Conservation (phyloP, 805 yeast species). For the Spencermartinsiella europaea region DNA sequence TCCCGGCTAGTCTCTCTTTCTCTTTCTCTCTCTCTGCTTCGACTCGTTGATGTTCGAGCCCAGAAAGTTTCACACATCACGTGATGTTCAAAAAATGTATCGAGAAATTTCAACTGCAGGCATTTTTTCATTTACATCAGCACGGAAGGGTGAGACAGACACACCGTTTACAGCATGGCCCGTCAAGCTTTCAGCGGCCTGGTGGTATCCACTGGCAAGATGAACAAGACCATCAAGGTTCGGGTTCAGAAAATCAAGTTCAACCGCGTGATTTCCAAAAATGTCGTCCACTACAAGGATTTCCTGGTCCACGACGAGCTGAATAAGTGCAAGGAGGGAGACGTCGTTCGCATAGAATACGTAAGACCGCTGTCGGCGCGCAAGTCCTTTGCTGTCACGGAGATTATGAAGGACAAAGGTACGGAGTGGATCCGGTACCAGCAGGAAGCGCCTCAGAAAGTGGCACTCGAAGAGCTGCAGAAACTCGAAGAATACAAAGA, state of each 20-base stretch:
- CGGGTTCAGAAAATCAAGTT: slow-evolving; percentile 74
- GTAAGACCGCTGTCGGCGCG: slow-evolving; percentile 77
- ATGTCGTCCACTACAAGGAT: slow-evolving; percentile 71
- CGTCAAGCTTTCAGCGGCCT: slow-evolving; percentile 87
- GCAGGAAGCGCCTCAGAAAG: slow-evolving; percentile 62
- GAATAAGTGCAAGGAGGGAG: slow-evolving; percentile 88
- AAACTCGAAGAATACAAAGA: slow-evolving; percentile 51
- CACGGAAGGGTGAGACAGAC: no score
- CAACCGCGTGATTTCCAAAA: slow-evolving; percentile 48
- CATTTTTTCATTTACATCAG: no score
- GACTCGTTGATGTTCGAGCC: no score
- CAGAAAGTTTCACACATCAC: no score
- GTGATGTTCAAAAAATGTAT: no score
- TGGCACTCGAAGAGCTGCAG: slow-evolving; percentile 57
- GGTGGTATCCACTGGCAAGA: slow-evolving; percentile 93
- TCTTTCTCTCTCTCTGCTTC: no score
- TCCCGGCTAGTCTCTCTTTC: no score
- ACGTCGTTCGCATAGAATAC: slow-evolving; percentile 82
- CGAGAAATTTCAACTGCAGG: no score
- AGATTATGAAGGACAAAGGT: slow-evolving; percentile 83
- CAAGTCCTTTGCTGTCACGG: slow-evolving; percentile 88
- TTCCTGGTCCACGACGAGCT: slow-evolving; percentile 93
- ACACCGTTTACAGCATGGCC: slow-evolving; percentile 49
- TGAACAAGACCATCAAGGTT: slow-evolving; percentile 93
- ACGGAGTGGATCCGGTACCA: slow-evolving; percentile 83